Evolutionary conservation across 768 basidiomycete species (phyloP), one percentile per base, ranked within the genome.

Genomic region (Termitomyces sp.): DNA sequence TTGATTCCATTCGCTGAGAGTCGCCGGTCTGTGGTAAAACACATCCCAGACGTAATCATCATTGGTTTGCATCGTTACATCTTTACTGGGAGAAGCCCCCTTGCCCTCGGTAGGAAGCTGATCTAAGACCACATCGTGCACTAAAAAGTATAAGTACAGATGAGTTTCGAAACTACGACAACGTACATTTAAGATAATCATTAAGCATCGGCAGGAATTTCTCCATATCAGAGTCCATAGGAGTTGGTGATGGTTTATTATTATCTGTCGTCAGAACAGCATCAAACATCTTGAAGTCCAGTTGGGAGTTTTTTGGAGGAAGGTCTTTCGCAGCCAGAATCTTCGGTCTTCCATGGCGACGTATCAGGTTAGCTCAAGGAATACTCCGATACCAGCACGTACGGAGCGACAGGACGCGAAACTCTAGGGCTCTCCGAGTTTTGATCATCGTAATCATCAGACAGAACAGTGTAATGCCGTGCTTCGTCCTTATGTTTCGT

Each of bases 11-110:
- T 87, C 84, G 17, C 76, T 77, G 40, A 83, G 68, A 11, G 82
- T 78, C 19, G 78, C 77, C 0, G 86, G 85, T 23, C 84, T 77
- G 60, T 87, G 87, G 62, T 90, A 91, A 65, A 91, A 92, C 21
- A 92, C 82, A 64, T 92, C 90, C 83, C 86, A 92, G 23, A 92
- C 90, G 61, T 89, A 92, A 63, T 91, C 90, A 27, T 78, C 78
- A 21, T 38, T 51, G 23, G 42, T 41, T 43, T 56, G 56, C 41
- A 57, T 50, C 5, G n/a, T 53, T 31, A 48, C 32, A 19, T 56
- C 44, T 35, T 38, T 27, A 11, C 4, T 29, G 47, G 12, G 32
- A 53, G 62, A 44, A n/a, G n/a, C 46, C 35, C 57, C 59, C 34
- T 45, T 51, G n/a, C 19, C 17, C 25, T 55, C 40, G 10, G 43